Base-by-base conservation (phyloP, 225 moss, liverwort and hornwort genomes). In the Pseudoscleropodium purum region DNA sequence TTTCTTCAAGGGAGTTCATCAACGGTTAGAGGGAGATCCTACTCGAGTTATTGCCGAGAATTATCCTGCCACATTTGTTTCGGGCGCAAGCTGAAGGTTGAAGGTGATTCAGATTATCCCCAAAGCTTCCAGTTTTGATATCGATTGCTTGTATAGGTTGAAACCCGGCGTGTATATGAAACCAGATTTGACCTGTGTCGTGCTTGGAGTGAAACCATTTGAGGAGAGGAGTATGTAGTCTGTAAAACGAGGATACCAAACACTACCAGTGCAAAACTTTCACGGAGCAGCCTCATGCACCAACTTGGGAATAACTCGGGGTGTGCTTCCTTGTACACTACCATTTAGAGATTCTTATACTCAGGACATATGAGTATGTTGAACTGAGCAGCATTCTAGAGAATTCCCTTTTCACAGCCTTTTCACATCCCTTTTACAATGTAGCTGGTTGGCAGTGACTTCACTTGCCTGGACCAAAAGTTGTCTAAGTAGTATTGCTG, bases 301-400 rank as follows among this genome's bases (percentile, higher is more conserved):
- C 72, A 81, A 79, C 67, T 87, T 67, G 67, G 37, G 87, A 56
- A 43, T 49, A 60, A 49, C 47, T 47, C 37, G 47, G 37, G 60
- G 41, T 84, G 34, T 45, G 86, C 74, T 83, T 84, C 82, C 90
- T 79, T 93, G 93, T 93, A 93, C 84, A 91, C 84, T 93, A 90
- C 63, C 79, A 84, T 86, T 84, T 33, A 83, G 63, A 80, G 56
- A 90, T 93, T 86, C 69, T 87, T 93, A 51, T 90, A 74, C 87
- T 86, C 68, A n/a, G 77, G 85, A 77, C 75, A 87, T 78, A 76
- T 76, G 85, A 54, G 84, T 85, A 75, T 87, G 87, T 89, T 89
- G 91, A 91, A 61, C 54, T 86, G 85, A 87, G 85, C 63, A 39
- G 51, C 29, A 61, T 82, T 72, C 52, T 70, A 81, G 69, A 59